Percentiles rank a stretch among this genome's conserved stretches.
phyloP scores from a whole-genome alignment of 768 basidiomycete genomes.

The Rhodotorula diobovata region DNA sequence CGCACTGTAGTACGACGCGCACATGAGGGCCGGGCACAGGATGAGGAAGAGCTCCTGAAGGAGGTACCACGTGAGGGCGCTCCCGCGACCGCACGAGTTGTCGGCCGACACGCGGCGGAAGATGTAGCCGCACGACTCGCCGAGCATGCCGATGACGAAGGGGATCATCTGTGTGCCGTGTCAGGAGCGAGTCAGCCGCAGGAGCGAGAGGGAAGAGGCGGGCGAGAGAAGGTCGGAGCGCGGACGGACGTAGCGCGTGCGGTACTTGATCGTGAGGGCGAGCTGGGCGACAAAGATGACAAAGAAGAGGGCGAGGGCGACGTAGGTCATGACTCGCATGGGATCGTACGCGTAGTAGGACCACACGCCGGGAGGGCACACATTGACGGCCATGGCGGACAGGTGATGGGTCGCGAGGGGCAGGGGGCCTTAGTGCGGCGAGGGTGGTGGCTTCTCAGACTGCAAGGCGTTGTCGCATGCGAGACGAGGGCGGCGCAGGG shows the following conservation, averaged over 20 bases:
- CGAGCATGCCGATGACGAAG: slow-evolving; percentile 23
- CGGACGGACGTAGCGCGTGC: slow-evolving; percentile 18
- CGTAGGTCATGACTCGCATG: slow-evolving; percentile 2
- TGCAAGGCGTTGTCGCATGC: no score
- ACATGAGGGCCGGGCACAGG: slow-evolving; percentile 27
- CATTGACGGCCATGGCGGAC: not conserved
- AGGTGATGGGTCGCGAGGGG: not conserved
- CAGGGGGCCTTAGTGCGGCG: not conserved
- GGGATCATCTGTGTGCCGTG: slow-evolving; percentile 22
- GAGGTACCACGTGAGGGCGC: slow-evolving; percentile 20
- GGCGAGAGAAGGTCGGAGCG: not conserved
- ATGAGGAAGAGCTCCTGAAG: slow-evolving; percentile 28
- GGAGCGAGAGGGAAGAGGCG: not conserved
- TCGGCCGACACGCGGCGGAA: slow-evolving; percentile 27
- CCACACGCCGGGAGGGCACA: not conserved
- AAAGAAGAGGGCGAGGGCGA: slow-evolving; percentile 17
- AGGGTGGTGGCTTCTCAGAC: no score
- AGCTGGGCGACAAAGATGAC: slow-evolving; percentile 10
- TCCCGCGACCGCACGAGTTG: slow-evolving; percentile 15
- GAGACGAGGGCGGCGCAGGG: no score
- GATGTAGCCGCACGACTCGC: slow-evolving; percentile 26
- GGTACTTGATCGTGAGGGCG: not conserved
- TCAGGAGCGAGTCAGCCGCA: not conserved
- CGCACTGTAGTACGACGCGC: slow-evolving; percentile 19
- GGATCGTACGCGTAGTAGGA: slow-evolving; percentile 23